A percentile compares a stretch with the other conserved stretches of the same genome.
These are phyloP conservation scores for Penicillium sp. DNA, from an alignment of 2,329 filamentous ascomycete species.

Conservation along the genomic window DNA sequence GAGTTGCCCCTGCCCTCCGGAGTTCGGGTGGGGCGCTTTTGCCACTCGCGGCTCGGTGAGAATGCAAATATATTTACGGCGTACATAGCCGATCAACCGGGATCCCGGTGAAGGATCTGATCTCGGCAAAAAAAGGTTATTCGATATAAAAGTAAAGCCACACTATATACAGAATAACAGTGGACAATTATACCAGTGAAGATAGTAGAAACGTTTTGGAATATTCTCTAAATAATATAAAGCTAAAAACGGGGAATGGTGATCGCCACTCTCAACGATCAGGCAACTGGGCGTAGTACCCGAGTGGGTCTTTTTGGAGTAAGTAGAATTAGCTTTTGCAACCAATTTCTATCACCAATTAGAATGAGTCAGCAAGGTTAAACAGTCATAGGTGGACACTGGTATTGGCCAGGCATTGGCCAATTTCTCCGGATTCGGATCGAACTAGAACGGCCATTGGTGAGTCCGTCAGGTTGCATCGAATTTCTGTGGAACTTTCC, in stretches of 20 bases:
- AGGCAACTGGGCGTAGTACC: not conserved
- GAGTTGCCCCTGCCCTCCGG: conserved; percentile 1
- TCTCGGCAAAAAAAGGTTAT: not conserved
- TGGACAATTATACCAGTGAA: too few species aligned
- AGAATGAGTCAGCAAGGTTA: conserved; percentile 6
- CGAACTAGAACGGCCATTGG: conserved; percentile 3
- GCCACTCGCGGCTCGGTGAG: conserved; percentile 4
- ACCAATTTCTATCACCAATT: conserved; percentile 7
- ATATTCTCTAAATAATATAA: not conserved
- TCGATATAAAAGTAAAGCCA: not conserved
- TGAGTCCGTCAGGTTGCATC: not conserved
- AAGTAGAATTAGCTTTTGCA: not conserved
- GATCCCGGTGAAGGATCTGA: not conserved
- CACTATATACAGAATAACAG: not conserved
- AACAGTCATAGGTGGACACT: too few species aligned
- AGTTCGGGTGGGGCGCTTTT: not conserved
- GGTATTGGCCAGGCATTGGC: not conserved
- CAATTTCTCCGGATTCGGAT: conserved; percentile 1
- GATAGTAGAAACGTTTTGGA: too few species aligned
- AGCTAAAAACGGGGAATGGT: not conserved
- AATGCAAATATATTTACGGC: not conserved
- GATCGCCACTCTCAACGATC: not conserved
- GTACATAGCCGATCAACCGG: not conserved
- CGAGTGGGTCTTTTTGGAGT: too few species aligned
- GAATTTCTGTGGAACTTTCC: conserved; percentile 4